A percentile compares a stretch with the other conserved stretches of the same genome.
phyloP scores from a whole-genome alignment of 345 rosid species.

The Euphorbia lathyris region DNA sequence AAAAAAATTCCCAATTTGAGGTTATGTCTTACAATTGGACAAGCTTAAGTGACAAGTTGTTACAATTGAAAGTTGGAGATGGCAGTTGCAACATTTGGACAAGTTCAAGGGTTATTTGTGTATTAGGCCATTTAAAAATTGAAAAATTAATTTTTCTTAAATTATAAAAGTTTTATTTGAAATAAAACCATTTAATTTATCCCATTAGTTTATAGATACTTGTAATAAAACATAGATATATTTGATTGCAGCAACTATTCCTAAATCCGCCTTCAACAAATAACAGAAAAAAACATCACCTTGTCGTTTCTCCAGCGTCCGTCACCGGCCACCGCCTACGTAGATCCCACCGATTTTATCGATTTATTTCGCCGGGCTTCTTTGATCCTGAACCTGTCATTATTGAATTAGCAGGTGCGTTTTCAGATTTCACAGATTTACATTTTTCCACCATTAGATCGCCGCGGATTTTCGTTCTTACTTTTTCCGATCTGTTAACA shows the following conservation, averaged over 20 bases:
- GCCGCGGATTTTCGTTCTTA: neutral
- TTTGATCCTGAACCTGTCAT: neutral
- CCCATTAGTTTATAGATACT: too few species aligned
- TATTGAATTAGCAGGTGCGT: conserved; percentile 3
- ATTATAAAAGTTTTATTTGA: too few species aligned
- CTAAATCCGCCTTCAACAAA: neutral
- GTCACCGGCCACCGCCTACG: neutral
- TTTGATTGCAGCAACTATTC: neutral
- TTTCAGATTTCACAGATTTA: neutral
- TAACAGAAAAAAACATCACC: neutral
- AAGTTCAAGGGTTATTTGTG: too few species aligned
- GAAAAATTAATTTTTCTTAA: too few species aligned
- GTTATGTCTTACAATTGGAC: too few species aligned
- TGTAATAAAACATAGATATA: neutral
- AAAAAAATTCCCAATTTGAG: too few species aligned
- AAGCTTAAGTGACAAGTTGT: too few species aligned
- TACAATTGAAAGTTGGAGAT: too few species aligned
- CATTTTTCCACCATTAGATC: neutral
- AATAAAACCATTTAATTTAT: too few species aligned
- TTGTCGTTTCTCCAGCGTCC: neutral
- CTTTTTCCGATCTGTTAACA: neutral
- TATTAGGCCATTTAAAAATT: too few species aligned
- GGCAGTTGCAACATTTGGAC: too few species aligned
- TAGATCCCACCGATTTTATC: neutral
- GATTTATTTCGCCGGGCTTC: neutral